Evolutionary conservation across 2,329 filamentous ascomycete genomes (phyloP).

Genomic region (Cephalotrichum gorgonifer): DNA sequence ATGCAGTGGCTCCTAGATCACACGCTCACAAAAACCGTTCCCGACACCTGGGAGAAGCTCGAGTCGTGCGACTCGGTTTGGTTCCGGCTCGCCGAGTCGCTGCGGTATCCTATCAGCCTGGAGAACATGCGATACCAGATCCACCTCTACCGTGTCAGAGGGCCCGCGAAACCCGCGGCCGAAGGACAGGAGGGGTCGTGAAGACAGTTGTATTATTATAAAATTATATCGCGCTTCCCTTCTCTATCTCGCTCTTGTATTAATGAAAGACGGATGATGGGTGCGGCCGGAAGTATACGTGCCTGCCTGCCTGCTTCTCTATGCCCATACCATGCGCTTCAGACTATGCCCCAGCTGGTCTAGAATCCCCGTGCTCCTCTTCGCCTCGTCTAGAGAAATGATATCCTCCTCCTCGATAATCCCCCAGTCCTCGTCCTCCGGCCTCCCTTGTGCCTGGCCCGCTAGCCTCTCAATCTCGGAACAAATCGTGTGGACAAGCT

Average conservation of each 20-base stretch:
- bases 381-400: slow-evolving; percentile 75
- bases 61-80: slow-evolving; percentile 69
- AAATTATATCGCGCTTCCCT: neutral
- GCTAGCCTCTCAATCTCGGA: slow-evolving; percentile 66
- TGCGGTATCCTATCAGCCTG: slow-evolving; percentile 73
- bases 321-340: slow-evolving; percentile 87
- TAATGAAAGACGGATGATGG: slow-evolving; percentile 1
- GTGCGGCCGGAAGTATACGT: too few relatives aligned
- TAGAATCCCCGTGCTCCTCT: slow-evolving; percentile 72
- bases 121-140: slow-evolving; percentile 96
- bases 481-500: slow-evolving; percentile 55
- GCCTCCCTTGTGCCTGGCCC: slow-evolving; percentile 29
- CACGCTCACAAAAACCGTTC: slow-evolving; percentile 46
- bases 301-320: slow-evolving; percentile 5
- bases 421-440: slow-evolving; percentile 30
- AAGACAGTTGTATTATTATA: too few relatives aligned
- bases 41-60: slow-evolving; percentile 61
- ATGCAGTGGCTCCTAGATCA: slow-evolving; percentile 92
- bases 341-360: slow-evolving; percentile 83
- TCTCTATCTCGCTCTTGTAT: neutral
- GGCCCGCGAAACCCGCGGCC: neutral
- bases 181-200: neutral
- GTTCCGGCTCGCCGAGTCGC: slow-evolving; percentile 61
- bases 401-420: slow-evolving; percentile 57
- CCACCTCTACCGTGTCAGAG: slow-evolving; percentile 58